Conservation (phyloP, 495 filamentous ascomycete genomes). For the Penicillium verhagenii region DNA sequence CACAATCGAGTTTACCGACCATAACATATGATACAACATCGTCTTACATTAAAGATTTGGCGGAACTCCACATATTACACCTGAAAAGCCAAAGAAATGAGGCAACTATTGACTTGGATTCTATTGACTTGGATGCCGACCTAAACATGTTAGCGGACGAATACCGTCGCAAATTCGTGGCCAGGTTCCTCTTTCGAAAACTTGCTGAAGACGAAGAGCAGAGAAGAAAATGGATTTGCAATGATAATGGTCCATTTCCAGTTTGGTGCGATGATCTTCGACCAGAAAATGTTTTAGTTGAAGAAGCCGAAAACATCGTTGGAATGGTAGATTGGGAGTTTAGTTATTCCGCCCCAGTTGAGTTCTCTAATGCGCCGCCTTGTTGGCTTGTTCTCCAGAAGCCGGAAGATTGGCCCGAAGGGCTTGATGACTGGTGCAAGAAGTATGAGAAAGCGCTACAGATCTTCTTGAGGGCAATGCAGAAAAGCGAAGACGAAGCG, state of each 20-base stretch:
- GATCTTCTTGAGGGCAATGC: conserved; percentile 9
- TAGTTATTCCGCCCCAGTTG: conserved; percentile 2
- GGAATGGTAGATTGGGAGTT: conserved; percentile 8
- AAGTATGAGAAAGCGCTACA: conserved; percentile 16
- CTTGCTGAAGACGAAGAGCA: background rate
- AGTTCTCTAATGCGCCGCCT: conserved; percentile 6
- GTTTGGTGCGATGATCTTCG: too few species aligned
- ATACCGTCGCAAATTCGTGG: conserved; percentile 11
- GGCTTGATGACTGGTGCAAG: conserved; percentile 23
- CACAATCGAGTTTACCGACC: too few species aligned
- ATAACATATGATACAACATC: too few species aligned
- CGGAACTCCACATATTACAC: conserved; percentile 10
- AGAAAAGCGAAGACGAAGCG: background rate
- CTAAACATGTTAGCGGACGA: background rate
- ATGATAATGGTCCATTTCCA: too few species aligned
- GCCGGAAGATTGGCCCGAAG: conserved; percentile 6
- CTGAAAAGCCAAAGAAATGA: conserved; percentile 47
- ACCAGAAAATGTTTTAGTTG: too few species aligned
- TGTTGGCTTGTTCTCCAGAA: conserved; percentile 9
- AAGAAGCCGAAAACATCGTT: conserved; percentile 1
- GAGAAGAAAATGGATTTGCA: background rate
- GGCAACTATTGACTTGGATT: too few species aligned
- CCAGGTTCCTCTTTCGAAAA: conserved; percentile 10
- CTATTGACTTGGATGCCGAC: too few species aligned
- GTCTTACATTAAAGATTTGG: too few species aligned